Evolutionary conservation across 2,329 filamentous ascomycete species (phyloP).

Genomic region (Pyrenophora tritici-repentis): DNA sequence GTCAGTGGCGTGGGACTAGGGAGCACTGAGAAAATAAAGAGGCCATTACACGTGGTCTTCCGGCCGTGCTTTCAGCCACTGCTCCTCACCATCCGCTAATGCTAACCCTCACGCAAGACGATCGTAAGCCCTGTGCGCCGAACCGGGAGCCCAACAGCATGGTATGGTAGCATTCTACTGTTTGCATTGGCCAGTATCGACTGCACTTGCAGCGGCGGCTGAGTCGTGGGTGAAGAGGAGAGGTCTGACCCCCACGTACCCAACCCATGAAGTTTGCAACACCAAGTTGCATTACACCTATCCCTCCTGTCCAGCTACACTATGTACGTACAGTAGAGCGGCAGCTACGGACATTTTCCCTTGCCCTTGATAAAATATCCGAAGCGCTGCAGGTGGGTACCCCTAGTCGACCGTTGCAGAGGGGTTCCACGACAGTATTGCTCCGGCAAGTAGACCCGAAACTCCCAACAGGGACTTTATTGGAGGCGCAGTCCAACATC

Average conservation of each 20-base stretch:
- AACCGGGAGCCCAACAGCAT: slow-evolving; percentile 36
- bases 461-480: slow-evolving; percentile 8
- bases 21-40: slow-evolving; percentile 10
- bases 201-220: slow-evolving; percentile 37
- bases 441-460: slow-evolving; percentile 14
- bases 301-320: neutral
- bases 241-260: slow-evolving; percentile 16
- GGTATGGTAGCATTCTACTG: slow-evolving; percentile 34
- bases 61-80: slow-evolving; percentile 12
- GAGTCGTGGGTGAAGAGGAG: slow-evolving; percentile 8
- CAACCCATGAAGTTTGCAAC: neutral
- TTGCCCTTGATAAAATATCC: slow-evolving; percentile 4
- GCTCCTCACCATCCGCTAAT: slow-evolving; percentile 19
- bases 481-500: slow-evolving; percentile 11
- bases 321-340: too few species aligned
- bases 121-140: slow-evolving; percentile 35
- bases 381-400: slow-evolving; percentile 21
- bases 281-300: neutral
- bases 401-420: slow-evolving; percentile 5
- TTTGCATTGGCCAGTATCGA: slow-evolving; percentile 27
- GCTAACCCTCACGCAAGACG: slow-evolving; percentile 14
- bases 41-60: slow-evolving; percentile 21
- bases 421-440: slow-evolving; percentile 8
- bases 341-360: slow-evolving; percentile 5
- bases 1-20: slow-evolving; percentile 6